Evolutionary conservation across 352 stramenopile species (phyloP).

Genomic region (Aphanomyces euteiches): DNA sequence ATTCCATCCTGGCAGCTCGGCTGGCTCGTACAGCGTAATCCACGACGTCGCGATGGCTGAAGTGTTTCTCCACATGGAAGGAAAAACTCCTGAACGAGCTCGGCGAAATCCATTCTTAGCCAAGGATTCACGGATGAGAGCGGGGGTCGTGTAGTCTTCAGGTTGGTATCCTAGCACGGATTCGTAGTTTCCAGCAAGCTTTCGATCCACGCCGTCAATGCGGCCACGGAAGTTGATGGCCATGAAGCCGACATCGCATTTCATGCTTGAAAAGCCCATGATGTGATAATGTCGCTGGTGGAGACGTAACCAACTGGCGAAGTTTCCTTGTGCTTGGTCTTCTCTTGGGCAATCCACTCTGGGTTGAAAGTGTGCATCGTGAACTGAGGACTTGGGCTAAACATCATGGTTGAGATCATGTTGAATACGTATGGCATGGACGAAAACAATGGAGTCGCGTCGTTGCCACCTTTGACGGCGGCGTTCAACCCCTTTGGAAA

Average conservation of each 20-base stretch:
- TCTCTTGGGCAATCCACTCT: not conserved
- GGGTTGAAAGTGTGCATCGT: not conserved
- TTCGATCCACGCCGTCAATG: not conserved
- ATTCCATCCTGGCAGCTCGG: not conserved
- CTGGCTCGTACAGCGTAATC: not conserved
- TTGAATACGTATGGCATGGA: not conserved
- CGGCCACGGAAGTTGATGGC: slow-evolving; percentile 5
- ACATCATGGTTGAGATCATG: not conserved
- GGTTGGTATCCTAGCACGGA: not conserved
- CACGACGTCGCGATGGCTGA: not conserved
- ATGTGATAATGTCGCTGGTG: not conserved
- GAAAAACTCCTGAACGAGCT: not conserved
- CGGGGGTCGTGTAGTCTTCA: not conserved
- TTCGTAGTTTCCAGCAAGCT: not conserved
- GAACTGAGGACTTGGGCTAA: not conserved
- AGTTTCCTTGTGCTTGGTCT: not conserved
- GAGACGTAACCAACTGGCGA: not conserved
- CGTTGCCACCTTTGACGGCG: not conserved
- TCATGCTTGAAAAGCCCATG: not conserved
- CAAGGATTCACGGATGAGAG: slow-evolving; percentile 5
- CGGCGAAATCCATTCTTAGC: not conserved
- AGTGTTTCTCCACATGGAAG: not conserved
- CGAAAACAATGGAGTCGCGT: not conserved
- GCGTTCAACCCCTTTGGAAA: not conserved
- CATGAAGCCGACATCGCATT: not conserved